phyloP scores from a whole-genome alignment of 2,329 filamentous ascomycete genomes.

The Alternaria sp. region DNA sequence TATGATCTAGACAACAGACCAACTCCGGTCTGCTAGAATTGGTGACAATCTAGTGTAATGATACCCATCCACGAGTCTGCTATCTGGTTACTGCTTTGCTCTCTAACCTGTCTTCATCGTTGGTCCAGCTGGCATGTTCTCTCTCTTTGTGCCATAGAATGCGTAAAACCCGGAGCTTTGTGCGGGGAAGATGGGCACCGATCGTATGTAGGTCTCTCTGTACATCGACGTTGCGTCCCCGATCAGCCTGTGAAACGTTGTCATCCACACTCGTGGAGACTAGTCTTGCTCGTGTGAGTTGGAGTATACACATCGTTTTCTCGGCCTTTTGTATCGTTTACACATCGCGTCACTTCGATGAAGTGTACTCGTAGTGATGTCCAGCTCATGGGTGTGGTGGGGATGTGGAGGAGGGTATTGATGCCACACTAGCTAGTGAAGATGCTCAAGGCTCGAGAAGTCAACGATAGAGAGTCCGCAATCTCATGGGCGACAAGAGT shows the following conservation, averaged over 20 bases:
- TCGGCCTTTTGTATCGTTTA: too few species aligned
- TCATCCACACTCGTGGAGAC: not conserved
- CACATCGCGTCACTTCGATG: not conserved
- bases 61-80: not conserved
- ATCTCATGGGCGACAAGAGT: not conserved
- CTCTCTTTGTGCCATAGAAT: not conserved
- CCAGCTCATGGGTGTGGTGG: not conserved
- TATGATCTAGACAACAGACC: not conserved
- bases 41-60: not conserved
- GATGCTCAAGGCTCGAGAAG: not conserved
- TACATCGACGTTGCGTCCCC: not conserved
- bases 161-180: not conserved
- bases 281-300: not conserved
- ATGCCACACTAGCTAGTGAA: not conserved
- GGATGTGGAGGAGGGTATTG: not conserved
- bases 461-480: not conserved
- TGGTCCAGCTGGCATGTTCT: not conserved
- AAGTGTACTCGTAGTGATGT: not conserved
- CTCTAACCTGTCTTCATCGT: not conserved
- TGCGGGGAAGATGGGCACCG: not conserved
- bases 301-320: not conserved
- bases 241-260: not conserved
- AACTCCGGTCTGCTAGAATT: not conserved
- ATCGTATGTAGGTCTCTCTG: not conserved
- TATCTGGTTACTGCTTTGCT: not conserved